Evolutionary conservation across 2,329 filamentous ascomycete species (phyloP), one percentile per base, ranked within the genome.

Genomic region (Ophiostoma angusticollis): DNA sequence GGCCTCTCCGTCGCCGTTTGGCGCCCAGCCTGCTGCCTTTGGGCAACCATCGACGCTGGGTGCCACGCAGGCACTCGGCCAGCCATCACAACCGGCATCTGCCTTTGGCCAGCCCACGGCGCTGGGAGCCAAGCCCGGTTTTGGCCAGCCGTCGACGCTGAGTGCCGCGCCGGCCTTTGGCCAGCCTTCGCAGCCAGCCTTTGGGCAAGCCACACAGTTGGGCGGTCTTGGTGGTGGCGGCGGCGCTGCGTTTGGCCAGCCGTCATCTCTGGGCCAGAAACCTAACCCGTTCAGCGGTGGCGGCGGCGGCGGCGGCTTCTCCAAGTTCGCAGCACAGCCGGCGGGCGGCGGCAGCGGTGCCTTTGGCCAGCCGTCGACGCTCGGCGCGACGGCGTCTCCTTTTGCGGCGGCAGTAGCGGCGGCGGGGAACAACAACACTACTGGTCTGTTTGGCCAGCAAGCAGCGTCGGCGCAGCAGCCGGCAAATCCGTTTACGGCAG

Each of bases 111-210:
- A 58, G 37, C 53, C 56, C 2, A 52, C 52, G 6, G 28, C 45
- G 6, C 40, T 57, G 1, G 51, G 53, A 49, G 29, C 44, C 47
- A 34, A 52, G 31, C 52, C 56, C 1, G 48, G 60, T 0, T 67
- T 68, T 47, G 64, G 64, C 2, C 57, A 62, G 40, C 44, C 55
- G n/a, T 49, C 59, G 16, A 57, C 51, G 34, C 42, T 47, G 3
- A 39, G 39, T 5, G 32, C 44, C 9, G 19, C 48, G 5, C 28
- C 52, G 2, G 41, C 49, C 1, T 58, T 58, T 37, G 56, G 56
- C 1, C 54, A 58, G 38, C 53, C 57, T 1, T 52, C 52, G 28
- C 19, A 41, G 28, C 35, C 17, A 48, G 14, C 30, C 12, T 39
- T 39, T 18, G 49, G 58, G 21, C 58, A 52, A 31, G 43, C 37